Percentiles rank a stretch among this genome's conserved stretches.
These are phyloP conservation scores for Trichophyton rubrum DNA, from an alignment of 2,329 filamentous ascomycete genomes.

Conservation along the genomic window DNA sequence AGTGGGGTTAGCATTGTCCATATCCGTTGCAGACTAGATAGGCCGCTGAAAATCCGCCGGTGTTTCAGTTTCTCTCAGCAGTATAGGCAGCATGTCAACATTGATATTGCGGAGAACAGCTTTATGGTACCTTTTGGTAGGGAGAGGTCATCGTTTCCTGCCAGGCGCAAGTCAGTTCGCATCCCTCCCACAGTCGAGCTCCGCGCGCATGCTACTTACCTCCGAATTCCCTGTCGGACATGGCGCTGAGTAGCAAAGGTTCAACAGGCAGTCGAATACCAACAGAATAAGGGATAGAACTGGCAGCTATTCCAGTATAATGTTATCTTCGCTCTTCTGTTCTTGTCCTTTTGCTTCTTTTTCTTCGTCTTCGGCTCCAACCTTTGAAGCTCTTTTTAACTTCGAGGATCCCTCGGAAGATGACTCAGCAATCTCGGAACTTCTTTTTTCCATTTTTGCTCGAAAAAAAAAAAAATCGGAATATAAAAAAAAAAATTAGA, in stretches of 20 bases:
- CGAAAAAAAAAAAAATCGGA: background rate
- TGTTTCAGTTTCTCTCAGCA: background rate
- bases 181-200: background rate
- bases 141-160: slow-evolving; percentile 47
- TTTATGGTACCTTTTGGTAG: slow-evolving; percentile 42
- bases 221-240: slow-evolving; percentile 12
- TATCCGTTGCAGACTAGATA: background rate
- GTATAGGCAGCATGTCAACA: background rate
- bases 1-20: background rate
- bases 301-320: background rate
- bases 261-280: background rate
- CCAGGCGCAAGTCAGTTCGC: slow-evolving; percentile 5
- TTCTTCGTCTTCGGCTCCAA: background rate
- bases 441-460: background rate
- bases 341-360: background rate
- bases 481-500: background rate
- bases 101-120: background rate
- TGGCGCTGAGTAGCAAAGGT: background rate
- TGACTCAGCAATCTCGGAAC: background rate
- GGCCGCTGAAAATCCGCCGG: background rate
- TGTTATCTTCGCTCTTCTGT: background rate
- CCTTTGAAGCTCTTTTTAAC: background rate
- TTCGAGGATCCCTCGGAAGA: background rate
- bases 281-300: background rate
- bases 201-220: slow-evolving; percentile 1